Evolutionary conservation across 2,329 filamentous ascomycete genomes (phyloP).

Genomic region (Sporothrix euskadiensis): DNA sequence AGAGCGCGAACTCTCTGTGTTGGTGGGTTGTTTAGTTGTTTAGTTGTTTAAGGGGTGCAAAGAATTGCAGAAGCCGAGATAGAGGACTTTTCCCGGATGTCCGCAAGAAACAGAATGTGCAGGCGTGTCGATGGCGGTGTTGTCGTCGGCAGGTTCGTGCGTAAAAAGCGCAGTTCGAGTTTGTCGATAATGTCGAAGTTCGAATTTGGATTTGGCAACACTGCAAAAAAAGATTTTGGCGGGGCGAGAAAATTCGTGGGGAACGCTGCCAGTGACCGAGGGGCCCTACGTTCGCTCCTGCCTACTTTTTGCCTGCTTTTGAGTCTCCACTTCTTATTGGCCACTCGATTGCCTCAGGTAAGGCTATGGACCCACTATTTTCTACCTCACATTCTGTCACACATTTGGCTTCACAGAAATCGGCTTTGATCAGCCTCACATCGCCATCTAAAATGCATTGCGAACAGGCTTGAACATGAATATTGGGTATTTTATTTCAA

Average conservation of each 20-base stretch:
- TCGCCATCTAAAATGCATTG: not conserved
- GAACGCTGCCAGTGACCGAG: constrained; percentile 22
- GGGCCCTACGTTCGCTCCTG: not conserved
- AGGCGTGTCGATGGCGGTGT: not conserved
- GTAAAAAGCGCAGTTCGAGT: not conserved
- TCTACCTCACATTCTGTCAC: no score
- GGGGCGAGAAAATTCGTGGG: constrained; percentile 32
- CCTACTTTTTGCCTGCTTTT: not conserved
- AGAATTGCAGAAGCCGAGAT: not conserved
- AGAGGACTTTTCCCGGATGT: not conserved
- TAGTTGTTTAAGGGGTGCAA: not conserved
- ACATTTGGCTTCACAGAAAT: not conserved
- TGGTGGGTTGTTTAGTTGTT: not conserved
- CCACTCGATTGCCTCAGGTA: not conserved
- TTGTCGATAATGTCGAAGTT: constrained; percentile 4
- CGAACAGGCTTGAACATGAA: not conserved
- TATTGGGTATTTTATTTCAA: constrained; percentile 23
- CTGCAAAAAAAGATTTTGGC: constrained; percentile 29
- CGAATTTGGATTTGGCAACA: not conserved
- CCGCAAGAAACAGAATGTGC: not conserved
- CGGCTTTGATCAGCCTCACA: not conserved
- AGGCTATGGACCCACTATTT: constrained; percentile 6
- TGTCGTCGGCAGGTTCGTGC: not conserved
- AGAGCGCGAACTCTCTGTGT: constrained; percentile 9
- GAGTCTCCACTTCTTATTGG: constrained; percentile 5